These are phyloP conservation scores for Psophocarpus tetragonolobus DNA, from an alignment of 306 rosid genomes.

Conservation along the genomic window DNA sequence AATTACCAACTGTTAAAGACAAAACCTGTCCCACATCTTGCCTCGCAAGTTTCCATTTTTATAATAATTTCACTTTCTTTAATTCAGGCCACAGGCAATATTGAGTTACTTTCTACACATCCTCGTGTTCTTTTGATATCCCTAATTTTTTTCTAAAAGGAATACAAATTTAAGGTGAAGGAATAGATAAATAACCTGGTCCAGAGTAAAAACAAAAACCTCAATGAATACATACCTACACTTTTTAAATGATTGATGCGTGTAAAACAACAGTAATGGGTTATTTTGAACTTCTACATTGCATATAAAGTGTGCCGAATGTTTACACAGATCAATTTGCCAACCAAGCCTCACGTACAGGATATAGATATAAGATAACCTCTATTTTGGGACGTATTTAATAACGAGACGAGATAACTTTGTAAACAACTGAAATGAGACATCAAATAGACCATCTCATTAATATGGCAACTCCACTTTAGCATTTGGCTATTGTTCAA, in stretches of 20 bases:
- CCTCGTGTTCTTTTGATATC: not conserved
- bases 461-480: not conserved
- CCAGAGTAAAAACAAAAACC: not conserved
- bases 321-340: not conserved
- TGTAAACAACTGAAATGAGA: not conserved
- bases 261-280: not conserved
- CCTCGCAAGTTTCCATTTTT: not conserved
- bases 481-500: not conserved
- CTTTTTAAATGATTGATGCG: not conserved
- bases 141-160: not conserved
- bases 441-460: not conserved
- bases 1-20: slow-evolving; percentile 21
- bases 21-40: not conserved
- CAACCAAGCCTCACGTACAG: not conserved
- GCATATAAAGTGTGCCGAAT: not conserved
- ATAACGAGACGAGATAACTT: no score
- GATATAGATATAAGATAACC: not conserved
- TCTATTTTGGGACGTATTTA: not conserved
- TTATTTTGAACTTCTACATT: not conserved
- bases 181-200: not conserved
- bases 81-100: not conserved
- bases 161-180: not conserved
- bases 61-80: not conserved
- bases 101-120: slow-evolving; percentile 10
- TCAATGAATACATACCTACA: not conserved